Percentiles rank a stretch among this genome's conserved stretches.
These are phyloP conservation scores for Melastoma candidum DNA, from an alignment of 441 rosid species.

Conservation along the genomic window DNA sequence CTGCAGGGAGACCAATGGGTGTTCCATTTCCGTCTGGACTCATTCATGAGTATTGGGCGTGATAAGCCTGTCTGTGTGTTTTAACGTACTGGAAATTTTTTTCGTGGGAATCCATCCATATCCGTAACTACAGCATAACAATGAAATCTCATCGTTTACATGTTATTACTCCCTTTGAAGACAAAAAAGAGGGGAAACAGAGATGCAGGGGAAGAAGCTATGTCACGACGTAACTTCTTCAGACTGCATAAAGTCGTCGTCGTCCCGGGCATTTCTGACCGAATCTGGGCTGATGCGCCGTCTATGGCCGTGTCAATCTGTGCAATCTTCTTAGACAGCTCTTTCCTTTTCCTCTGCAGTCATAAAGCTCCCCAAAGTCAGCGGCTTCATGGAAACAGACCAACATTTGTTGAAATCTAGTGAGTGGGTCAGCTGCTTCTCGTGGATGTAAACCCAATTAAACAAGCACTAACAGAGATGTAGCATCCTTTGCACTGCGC, in stretches of 20 bases:
- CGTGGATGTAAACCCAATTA: neutral
- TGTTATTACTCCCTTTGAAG: too few species aligned
- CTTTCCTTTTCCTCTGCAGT: constrained; percentile 63
- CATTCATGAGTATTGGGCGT: too few species aligned
- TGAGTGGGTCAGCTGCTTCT: neutral
- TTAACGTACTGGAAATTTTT: too few species aligned
- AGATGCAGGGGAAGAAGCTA: neutral
- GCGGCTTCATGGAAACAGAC: too few species aligned
- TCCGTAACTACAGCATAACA: too few species aligned
- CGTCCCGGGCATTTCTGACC: constrained; percentile 36
- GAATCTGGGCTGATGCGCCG: constrained; percentile 51
- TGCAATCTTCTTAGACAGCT: constrained; percentile 54
- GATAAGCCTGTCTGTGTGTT: too few species aligned
- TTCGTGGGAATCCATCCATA: too few species aligned
- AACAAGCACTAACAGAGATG: neutral
- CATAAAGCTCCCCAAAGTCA: constrained; percentile 1
- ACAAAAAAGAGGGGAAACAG: too few species aligned
- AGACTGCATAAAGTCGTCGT: constrained; percentile 41
- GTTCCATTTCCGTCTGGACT: too few species aligned
- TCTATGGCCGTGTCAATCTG: constrained; percentile 62
- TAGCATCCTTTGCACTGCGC: neutral
- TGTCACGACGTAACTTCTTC: constrained; percentile 56
- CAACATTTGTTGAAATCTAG: too few species aligned
- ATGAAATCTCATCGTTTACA: too few species aligned
- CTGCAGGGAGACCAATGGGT: too few species aligned